Evolutionary conservation across 495 filamentous ascomycete genomes (phyloP).

Genomic region (Xylaria curta): DNA sequence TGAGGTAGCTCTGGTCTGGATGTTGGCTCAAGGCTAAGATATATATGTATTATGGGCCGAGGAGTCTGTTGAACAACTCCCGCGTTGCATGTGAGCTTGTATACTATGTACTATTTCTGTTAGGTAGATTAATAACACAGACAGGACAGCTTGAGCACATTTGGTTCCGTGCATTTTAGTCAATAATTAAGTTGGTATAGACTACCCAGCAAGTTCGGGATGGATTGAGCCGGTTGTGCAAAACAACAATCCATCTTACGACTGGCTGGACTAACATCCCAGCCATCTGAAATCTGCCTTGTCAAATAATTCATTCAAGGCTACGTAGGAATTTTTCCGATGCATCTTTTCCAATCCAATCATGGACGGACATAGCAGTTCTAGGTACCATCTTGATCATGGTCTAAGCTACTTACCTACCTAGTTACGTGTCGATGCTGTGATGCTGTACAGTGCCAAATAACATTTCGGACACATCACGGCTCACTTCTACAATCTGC

Average conservation of each 20-base stretch:
- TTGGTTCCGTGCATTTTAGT: neutral
- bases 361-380: neutral
- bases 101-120: no score
- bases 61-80: no score
- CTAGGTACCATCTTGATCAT: neutral
- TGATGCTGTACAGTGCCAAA: conserved; percentile 3
- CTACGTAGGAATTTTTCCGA: neutral
- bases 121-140: neutral
- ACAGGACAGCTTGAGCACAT: no score
- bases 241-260: neutral
- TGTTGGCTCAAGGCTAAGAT: neutral
- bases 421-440: neutral
- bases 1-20: neutral
- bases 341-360: neutral
- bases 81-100: neutral
- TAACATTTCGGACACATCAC: neutral
- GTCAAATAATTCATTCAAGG: neutral
- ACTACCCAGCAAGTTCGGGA: neutral
- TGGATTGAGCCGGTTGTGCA: neutral
- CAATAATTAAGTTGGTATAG: neutral
- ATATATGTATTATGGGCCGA: neutral
- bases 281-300: conserved; percentile 2
- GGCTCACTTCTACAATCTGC: neutral
- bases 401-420: neutral
- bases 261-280: neutral